These are phyloP conservation scores for Yamadazyma olivae DNA, from an alignment of 805 yeast genomes.

Conservation along the genomic window DNA sequence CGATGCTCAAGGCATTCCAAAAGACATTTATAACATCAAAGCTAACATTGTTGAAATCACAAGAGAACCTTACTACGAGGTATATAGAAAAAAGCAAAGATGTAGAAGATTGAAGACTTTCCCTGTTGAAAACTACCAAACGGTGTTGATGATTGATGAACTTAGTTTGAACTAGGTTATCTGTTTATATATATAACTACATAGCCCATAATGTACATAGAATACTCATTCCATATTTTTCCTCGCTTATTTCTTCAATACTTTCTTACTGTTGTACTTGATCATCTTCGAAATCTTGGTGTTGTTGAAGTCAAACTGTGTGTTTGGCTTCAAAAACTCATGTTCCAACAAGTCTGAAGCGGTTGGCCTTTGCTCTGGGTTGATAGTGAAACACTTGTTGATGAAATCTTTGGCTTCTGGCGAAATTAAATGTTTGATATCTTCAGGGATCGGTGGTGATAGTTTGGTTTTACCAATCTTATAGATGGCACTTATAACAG, in stretches of 20 bases:
- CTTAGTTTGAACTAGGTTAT: slow-evolving; percentile 46
- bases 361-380: slow-evolving; percentile 87
- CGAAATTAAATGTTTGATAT: slow-evolving; percentile 63
- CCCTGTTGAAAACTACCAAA: slow-evolving; percentile 73
- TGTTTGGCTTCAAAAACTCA: slow-evolving; percentile 44
- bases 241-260: not conserved
- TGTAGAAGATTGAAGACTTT: slow-evolving; percentile 74
- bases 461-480: slow-evolving; percentile 79
- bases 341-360: slow-evolving; percentile 62
- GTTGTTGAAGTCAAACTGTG: slow-evolving; percentile 45
- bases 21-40: slow-evolving; percentile 50
- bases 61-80: slow-evolving; percentile 65
- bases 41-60: slow-evolving; percentile 89
- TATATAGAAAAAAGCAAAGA: slow-evolving; percentile 60
- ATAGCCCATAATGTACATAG: slow-evolving; percentile 5
- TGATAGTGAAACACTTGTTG: slow-evolving; percentile 66
- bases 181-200: too few relatives aligned
- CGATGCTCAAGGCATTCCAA: slow-evolving; percentile 21
- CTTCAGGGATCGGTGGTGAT: slow-evolving; percentile 97
- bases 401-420: slow-evolving; percentile 66
- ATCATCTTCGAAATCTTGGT: slow-evolving; percentile 59
- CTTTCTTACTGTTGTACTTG: slow-evolving; percentile 24
- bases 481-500: slow-evolving; percentile 91
- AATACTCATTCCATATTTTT: too few relatives aligned
- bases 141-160: slow-evolving; percentile 75